Conservation (phyloP, 306 rosid genomes). For the Casuarina equisetifolia region DNA sequence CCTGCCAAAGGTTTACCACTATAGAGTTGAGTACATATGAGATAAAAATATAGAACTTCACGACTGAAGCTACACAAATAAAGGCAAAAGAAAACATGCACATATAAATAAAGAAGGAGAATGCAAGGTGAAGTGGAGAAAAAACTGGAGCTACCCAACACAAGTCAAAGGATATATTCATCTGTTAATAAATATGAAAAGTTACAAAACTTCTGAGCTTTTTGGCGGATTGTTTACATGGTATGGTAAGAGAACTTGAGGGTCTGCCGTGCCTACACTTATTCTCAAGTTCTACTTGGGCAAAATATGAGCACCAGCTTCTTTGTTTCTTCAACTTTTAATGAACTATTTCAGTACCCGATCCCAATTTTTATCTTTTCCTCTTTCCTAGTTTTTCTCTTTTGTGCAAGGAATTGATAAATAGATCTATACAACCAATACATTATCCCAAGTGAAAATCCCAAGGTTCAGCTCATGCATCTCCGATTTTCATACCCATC, state of each 20-base stretch:
- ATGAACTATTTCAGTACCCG: background rate
- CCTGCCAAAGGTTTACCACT: slow-evolving; percentile 58
- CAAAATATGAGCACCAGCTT: too few species aligned
- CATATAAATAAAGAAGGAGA: background rate
- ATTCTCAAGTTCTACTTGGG: too few species aligned
- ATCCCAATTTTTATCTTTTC: background rate
- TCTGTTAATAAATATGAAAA: background rate
- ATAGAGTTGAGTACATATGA: slow-evolving; percentile 7
- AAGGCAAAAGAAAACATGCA: background rate
- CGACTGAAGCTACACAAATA: background rate
- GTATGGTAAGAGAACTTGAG: background rate
- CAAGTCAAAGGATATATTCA: background rate
- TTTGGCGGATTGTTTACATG: background rate
- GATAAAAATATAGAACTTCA: background rate
- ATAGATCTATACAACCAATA: background rate
- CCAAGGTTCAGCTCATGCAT: background rate
- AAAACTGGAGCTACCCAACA: background rate
- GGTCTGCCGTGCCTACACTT: background rate
- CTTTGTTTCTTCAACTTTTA: background rate
- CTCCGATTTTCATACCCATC: background rate
- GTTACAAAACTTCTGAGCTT: background rate
- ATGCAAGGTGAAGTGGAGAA: background rate
- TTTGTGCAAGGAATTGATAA: background rate
- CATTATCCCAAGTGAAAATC: background rate
- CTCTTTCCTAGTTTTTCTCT: background rate